phyloP scores from a whole-genome alignment of 345 rosid species.

The Punica granatum region DNA sequence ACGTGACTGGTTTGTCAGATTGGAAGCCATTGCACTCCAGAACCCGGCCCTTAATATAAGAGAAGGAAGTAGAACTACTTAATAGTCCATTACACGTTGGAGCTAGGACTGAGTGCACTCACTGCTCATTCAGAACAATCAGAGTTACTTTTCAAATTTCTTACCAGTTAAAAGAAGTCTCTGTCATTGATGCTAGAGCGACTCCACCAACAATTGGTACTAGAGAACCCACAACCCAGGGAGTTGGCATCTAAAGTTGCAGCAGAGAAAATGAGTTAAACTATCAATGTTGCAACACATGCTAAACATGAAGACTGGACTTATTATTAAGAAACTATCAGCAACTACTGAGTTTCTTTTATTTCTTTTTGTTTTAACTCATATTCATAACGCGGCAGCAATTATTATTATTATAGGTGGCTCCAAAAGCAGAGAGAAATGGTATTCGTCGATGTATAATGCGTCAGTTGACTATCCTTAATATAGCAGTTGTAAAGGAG shows the following conservation, averaged over 20 bases:
- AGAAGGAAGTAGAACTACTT: neutral
- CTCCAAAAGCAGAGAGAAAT: neutral
- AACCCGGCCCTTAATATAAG: constrained; percentile 27
- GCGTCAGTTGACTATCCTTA: neutral
- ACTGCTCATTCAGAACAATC: neutral
- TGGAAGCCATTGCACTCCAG: constrained; percentile 34
- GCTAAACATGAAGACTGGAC: neutral
- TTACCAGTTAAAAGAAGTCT: constrained; percentile 43
- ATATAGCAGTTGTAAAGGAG: too few species aligned
- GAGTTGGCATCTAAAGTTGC: constrained; percentile 23
- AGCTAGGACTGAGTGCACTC: neutral
- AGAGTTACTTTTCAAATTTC: constrained; percentile 1
- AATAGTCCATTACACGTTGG: neutral
- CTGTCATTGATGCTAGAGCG: constrained; percentile 40
- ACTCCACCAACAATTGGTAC: constrained; percentile 38
- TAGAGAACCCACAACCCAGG: constrained; percentile 30
- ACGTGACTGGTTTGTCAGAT: constrained; percentile 30
- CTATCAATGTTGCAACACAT: neutral
- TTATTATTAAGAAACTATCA: neutral
- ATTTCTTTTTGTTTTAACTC: neutral
- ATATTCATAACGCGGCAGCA: neutral
- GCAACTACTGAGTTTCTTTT: neutral
- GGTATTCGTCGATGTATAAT: neutral
- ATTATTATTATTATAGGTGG: neutral
- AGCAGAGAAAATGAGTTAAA: neutral